Evolutionary conservation across 169 alveolate species (phyloP).

Genomic region (Theileria parva): DNA sequence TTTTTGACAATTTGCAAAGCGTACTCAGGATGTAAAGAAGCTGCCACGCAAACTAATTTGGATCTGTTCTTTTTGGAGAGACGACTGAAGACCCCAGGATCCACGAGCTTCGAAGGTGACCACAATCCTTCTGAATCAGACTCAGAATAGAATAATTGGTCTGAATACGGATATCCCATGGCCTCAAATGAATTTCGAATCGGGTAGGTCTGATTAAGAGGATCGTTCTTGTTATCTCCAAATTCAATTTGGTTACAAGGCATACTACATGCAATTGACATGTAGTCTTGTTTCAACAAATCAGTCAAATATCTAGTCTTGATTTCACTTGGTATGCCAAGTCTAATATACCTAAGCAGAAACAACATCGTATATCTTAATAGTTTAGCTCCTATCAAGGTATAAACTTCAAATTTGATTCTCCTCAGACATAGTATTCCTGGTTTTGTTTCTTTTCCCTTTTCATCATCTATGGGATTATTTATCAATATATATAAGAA

Average conservation of each 20-base stretch:
- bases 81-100: conserved; percentile 22
- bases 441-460: conserved; percentile 17
- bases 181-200: conserved; percentile 32
- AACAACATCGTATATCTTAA: conserved; percentile 50
- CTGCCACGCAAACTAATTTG: conserved; percentile 66
- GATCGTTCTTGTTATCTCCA: conserved; percentile 9
- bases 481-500: background rate
- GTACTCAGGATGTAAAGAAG: conserved; percentile 69
- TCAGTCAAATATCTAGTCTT: conserved; percentile 64
- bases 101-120: conserved; percentile 51
- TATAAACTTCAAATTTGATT: conserved; percentile 36
- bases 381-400: conserved; percentile 52
- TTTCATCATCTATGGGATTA: conserved; percentile 40
- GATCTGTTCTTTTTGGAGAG: conserved; percentile 58
- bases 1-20: conserved; percentile 68
- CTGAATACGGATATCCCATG: conserved; percentile 62
- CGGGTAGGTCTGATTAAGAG: conserved; percentile 52
- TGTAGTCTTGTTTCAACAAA: conserved; percentile 49
- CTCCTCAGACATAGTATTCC: conserved; percentile 57
- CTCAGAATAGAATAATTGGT: conserved; percentile 20
- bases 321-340: conserved; percentile 74
- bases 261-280: conserved; percentile 52
- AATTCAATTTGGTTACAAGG: conserved; percentile 42
- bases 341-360: conserved; percentile 50
- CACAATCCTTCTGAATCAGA: conserved; percentile 14